phyloP scores from a whole-genome alignment of 192 early-diverging fungal species.

The Phlyctochytrium bullatum region DNA sequence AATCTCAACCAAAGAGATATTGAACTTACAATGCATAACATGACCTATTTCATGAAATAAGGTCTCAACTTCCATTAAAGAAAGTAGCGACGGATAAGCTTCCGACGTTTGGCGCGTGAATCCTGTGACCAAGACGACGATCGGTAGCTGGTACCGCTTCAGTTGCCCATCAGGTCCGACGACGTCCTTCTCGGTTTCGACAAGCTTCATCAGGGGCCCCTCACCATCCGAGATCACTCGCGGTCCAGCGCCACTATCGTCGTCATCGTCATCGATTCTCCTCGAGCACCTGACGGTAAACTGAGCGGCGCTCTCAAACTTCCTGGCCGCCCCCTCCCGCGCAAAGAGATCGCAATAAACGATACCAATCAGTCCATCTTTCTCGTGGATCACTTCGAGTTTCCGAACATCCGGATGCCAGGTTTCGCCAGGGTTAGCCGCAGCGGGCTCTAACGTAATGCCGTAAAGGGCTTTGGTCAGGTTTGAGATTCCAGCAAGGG shows the following conservation, averaged over 20 bases:
- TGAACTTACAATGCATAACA: conserved; percentile 81
- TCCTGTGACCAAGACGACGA: conserved; percentile 50
- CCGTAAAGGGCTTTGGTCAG: conserved; percentile 87
- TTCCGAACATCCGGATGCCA: conserved; percentile 93
- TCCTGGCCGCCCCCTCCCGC: conserved; percentile 60
- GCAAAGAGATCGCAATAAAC: conserved; percentile 93
- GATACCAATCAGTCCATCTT: conserved; percentile 80
- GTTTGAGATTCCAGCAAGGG: conserved; percentile 81
- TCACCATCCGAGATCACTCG: conserved; percentile 3
- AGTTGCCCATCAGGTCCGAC: conserved; percentile 20
- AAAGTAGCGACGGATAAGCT: conserved; percentile 60
- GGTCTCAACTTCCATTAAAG: conserved; percentile 86
- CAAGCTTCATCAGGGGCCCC: conserved; percentile 10
- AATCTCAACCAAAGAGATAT: no score
- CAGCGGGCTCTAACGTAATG: conserved; percentile 71
- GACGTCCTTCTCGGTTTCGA: conserved; percentile 21
- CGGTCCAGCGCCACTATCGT: not conserved
- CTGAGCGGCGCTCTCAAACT: conserved; percentile 84
- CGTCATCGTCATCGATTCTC: conserved; percentile 75
- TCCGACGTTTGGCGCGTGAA: conserved; percentile 30
- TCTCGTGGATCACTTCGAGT: conserved; percentile 85
- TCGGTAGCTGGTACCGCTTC: conserved; percentile 43
- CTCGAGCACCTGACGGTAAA: conserved; percentile 92
- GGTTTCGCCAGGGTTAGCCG: conserved; percentile 69
- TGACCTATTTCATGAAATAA: conserved; percentile 99